Conservation (phyloP, 2,329 filamentous ascomycete species). For the Diaporthe helianthi region DNA sequence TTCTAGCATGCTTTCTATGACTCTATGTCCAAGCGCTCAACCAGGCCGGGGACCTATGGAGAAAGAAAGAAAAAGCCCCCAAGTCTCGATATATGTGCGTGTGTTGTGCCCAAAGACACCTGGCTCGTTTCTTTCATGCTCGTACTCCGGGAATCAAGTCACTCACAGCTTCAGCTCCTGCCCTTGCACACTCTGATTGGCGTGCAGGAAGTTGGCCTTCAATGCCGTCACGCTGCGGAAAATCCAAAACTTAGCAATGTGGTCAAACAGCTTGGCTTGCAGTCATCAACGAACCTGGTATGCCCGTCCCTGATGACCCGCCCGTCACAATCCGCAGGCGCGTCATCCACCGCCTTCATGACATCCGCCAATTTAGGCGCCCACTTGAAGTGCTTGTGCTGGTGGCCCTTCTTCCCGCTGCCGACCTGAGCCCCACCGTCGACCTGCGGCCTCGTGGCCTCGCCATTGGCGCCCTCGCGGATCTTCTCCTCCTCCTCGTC, state of each 20-base stretch:
- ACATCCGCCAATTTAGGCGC: conserved; percentile 87
- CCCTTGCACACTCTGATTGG: conserved; percentile 65
- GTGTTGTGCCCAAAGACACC: conserved; percentile 19
- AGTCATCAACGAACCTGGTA: conserved; percentile 69
- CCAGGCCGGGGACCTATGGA: not conserved
- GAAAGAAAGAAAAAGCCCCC: too few species aligned
- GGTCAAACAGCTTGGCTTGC: not conserved
- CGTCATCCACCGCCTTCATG: conserved; percentile 82
- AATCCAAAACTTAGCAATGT: conserved; percentile 20
- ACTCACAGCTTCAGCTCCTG: conserved; percentile 87
- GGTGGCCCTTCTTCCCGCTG: conserved; percentile 56
- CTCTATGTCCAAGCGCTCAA: conserved; percentile 25
- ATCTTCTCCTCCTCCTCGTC: conserved; percentile 77
- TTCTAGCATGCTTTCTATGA: conserved; percentile 36
- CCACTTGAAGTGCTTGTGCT: conserved; percentile 94
- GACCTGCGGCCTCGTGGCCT: conserved; percentile 42
- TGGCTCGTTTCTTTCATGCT: conserved; percentile 22
- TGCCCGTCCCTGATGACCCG: conserved; percentile 89
- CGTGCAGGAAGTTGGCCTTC: conserved; percentile 91
- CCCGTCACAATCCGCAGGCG: conserved; percentile 84
- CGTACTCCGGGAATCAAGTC: conserved; percentile 34
- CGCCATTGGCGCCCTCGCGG: conserved; percentile 67
- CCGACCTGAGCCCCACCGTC: conserved; percentile 44
- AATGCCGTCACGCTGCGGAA: conserved; percentile 79
- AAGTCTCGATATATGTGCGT: conserved; percentile 15